Base-by-base conservation (phyloP, 1,284 basidiomycete species). In the Fomitiporia mediterranea region DNA sequence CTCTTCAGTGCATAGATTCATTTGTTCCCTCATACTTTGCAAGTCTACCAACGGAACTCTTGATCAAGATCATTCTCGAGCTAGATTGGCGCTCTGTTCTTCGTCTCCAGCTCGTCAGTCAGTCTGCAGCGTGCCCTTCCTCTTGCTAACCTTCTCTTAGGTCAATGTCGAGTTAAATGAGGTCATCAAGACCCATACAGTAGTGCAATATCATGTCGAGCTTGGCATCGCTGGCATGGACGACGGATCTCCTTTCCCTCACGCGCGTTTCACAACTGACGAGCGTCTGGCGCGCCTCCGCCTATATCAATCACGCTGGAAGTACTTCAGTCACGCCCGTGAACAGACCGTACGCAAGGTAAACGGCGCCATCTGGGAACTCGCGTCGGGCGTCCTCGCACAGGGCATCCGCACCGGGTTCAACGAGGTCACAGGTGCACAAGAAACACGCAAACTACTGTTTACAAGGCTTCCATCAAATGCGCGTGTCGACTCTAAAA, bases 381-480 rank as follows among this genome's bases (percentile, higher is more conserved):
- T 86, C 1, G 82, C 74, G 56, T 83, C 82, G 2, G 80, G 80
- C 15, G 77, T 86, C 3, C 65, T 85, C 15, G 83, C 74, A 2
- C 80, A 82, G 61, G 69, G 70, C 7, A 68, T 54, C 32, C 65
- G 65, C 9, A 7, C 35, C 15, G 44, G 60, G 2, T 58, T 64
- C 5, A 66, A 63, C 81, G 19, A 81, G 81, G 4, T 62, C 62
- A 21, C 65, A 11, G 21, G 46, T 9, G 21, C 39, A 13, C n/a
- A 56, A 62, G 47, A 38, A 2, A 38, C 55, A 15, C 30, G 52
- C 11, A 53, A 56, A 32, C 30, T 61, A 8, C 30, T 47, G 11
- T 61, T 62, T 51, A 60, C 53, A 17, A 30, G 46, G 13, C 58
- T 61, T 17, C 60, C 62, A 9, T 53, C 42, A 9, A 53, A 25